Conservation (phyloP, 371 early-diverging fungal genomes). For the Syncephalis fuscata region DNA sequence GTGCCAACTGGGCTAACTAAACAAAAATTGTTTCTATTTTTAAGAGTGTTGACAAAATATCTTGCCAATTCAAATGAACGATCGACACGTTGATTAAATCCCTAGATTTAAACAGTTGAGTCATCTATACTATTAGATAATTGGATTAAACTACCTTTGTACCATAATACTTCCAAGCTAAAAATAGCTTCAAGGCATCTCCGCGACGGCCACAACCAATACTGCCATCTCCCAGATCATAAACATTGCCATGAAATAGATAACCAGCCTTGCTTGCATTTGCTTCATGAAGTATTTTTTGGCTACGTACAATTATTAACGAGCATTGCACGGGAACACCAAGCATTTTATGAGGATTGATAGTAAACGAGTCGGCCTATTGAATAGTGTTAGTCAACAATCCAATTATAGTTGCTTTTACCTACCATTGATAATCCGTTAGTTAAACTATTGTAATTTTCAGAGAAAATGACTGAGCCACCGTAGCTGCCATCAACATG, state of each 20-base stretch:
- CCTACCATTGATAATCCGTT: slow-evolving; percentile 14
- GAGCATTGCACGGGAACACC: slow-evolving; percentile 77
- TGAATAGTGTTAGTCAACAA: slow-evolving; percentile 5
- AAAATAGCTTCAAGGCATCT: slow-evolving; percentile 67
- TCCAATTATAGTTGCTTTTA: not conserved
- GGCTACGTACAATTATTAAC: slow-evolving; percentile 38
- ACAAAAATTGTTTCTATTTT: slow-evolving; percentile 7
- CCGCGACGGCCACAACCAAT: slow-evolving; percentile 75
- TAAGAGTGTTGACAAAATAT: slow-evolving; percentile 18
- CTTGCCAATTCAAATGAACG: slow-evolving; percentile 23
- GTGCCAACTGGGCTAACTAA: slow-evolving; percentile 20
- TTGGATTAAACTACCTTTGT: not conserved
- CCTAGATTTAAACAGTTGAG: slow-evolving; percentile 2
- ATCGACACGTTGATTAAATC: slow-evolving; percentile 27
- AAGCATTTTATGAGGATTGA: slow-evolving; percentile 79
- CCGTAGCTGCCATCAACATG: slow-evolving; percentile 83
- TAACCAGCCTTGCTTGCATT: slow-evolving; percentile 52
- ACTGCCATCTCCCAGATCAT: slow-evolving; percentile 67
- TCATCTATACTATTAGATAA: not conserved
- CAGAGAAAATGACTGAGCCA: slow-evolving; percentile 46
- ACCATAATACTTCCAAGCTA: slow-evolving; percentile 73
- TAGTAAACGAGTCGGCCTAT: slow-evolving; percentile 48
- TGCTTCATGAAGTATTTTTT: slow-evolving; percentile 28
- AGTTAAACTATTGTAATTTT: slow-evolving; percentile 18
- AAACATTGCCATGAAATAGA: slow-evolving; percentile 54